Evolutionary conservation across 192 early-diverging fungal genomes (phyloP), one percentile per base, ranked within the genome.

Genomic region (Allomyces macrogynus): DNA sequence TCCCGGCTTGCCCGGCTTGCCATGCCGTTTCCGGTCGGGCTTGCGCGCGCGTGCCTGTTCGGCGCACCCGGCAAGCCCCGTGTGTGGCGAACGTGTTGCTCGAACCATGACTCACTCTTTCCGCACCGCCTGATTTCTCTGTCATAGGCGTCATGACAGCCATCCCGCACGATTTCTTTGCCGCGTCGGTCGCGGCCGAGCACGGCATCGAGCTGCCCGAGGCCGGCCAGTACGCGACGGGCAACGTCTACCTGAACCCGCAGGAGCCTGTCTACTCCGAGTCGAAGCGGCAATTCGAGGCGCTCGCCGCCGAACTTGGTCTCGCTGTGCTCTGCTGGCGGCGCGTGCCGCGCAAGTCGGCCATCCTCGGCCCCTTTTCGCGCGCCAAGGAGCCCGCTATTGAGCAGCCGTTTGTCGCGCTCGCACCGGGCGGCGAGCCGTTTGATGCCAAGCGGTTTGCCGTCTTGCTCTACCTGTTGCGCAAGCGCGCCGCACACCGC

Each of bases 201-300:
- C 78, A 86, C 49, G 83, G 82, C 62, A 76, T 89, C 64, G 66
- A 64, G 8, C 77, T 91, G 26, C 93, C 93, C 24, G 71, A 78
- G 0, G 69, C 79, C 20, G 91, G 91, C 22, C 79, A 92, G 44
- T 98, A 98, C 68, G 92, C 95, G n/a, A 86, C 88, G n/a, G 95
- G 95, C 68, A 98, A 98, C 73, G 67, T 98, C 7, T 98, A 89
- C 74, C 73, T 94, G 70, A 86, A 89, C 69, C 82, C 84, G 14
- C 82, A 85, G 60, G 77, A 76, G 23, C 68, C 72, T 14, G 79
- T 86, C 14, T 70, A 76, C 63, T 74, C 84, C 64, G 87, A 93
- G 74, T 77, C 76, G 66, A 88, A 88, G 72, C 72, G 68, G 32
- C 76, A 72, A 9, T 93, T 93, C 73, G 91, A 93, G 65, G 73